These are phyloP conservation scores for Fusarium falciforme DNA, from an alignment of 2,329 filamentous ascomycete species.

Conservation along the genomic window DNA sequence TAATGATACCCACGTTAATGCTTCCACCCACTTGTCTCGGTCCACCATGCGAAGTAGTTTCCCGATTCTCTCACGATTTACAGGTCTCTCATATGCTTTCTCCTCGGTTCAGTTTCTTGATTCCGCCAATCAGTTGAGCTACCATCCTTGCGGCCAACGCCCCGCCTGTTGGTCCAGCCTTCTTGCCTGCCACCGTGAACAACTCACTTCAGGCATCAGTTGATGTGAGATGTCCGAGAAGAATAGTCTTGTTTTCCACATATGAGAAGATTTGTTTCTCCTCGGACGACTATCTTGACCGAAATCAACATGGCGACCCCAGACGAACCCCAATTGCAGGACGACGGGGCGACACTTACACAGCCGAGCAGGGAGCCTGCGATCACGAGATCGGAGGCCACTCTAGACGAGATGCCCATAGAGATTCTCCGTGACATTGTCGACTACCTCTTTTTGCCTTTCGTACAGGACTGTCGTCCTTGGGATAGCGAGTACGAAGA, in stretches of 20 bases:
- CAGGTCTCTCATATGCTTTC: not conserved
- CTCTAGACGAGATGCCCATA: not conserved
- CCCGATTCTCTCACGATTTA: not conserved
- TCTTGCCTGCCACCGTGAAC: not conserved
- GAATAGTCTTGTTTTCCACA: not conserved
- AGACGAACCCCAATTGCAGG: not conserved
- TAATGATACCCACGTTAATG: slow-evolving; percentile 43
- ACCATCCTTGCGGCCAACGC: not conserved
- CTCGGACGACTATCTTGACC: not conserved
- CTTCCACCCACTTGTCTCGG: not conserved
- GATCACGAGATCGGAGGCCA: not conserved
- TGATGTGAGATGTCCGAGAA: not conserved
- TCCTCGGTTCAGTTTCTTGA: not conserved
- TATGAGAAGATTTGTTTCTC: not conserved
- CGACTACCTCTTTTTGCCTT: not conserved
- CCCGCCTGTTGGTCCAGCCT: slow-evolving; percentile 1
- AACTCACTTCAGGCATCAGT: not conserved
- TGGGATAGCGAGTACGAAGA: not conserved
- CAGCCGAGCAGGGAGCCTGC: not conserved
- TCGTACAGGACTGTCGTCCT: not conserved
- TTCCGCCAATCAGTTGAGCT: not conserved
- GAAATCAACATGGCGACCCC: not conserved
- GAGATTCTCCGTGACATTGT: not conserved
- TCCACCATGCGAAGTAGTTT: not conserved
- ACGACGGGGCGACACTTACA: not conserved